phyloP scores from a whole-genome alignment of 1,284 basidiomycete species.

The Melampsora americana region DNA sequence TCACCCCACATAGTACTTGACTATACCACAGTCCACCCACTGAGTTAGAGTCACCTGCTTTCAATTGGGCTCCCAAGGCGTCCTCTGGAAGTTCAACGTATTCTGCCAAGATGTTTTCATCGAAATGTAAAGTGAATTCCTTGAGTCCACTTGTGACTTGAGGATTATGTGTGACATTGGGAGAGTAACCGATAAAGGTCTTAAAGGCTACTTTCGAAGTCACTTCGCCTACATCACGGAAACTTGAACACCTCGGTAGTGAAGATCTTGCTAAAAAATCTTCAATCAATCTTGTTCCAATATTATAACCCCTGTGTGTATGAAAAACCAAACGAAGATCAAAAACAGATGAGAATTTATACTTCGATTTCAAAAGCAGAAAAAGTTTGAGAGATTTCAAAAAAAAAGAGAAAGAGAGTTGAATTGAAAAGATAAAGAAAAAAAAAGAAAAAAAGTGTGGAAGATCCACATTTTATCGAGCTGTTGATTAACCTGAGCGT shows the following conservation, averaged over 20 bases:
- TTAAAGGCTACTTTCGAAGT: conserved; percentile 91
- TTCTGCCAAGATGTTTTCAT: conserved; percentile 94
- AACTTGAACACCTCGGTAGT: conserved; percentile 79
- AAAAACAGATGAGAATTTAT: neutral
- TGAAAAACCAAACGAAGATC: conserved; percentile 52
- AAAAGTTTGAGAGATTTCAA: neutral
- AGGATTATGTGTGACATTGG: conserved; percentile 68
- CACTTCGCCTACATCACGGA: conserved; percentile 80
- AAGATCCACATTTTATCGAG: conserved; percentile 62
- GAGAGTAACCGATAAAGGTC: conserved; percentile 90
- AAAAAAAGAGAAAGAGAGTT: too few species aligned
- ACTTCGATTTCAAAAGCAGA: neutral
- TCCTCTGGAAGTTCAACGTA: conserved; percentile 96
- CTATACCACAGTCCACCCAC: conserved; percentile 91
- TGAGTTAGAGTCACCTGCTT: conserved; percentile 11
- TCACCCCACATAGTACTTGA: conserved; percentile 89
- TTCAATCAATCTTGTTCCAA: conserved; percentile 92
- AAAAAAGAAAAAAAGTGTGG: neutral
- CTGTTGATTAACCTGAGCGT: conserved; percentile 70
- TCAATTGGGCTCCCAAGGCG: conserved; percentile 60
- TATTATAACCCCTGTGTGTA: conserved; percentile 86
- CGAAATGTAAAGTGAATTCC: conserved; percentile 77
- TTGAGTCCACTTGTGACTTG: conserved; percentile 48
- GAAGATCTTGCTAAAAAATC: conserved; percentile 91
- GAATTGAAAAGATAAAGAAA: conserved; percentile 1